Evolutionary conservation across 2,329 filamentous ascomycete genomes (phyloP), one percentile per base, ranked within the genome.

Genomic region (Penicillium brasilianum): DNA sequence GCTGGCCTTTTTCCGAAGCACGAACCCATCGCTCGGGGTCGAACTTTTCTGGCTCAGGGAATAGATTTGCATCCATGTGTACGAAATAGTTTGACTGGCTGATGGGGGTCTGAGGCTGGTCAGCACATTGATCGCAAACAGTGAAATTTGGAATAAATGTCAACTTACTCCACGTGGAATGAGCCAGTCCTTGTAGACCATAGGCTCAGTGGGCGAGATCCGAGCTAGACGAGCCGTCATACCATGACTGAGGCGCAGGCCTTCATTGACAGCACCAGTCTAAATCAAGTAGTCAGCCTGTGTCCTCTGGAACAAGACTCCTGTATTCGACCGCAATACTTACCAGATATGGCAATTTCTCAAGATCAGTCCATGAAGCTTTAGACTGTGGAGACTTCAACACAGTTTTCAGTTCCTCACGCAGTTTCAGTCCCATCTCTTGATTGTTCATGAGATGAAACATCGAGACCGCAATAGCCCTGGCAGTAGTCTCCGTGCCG

Each of bases 291-390:
- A 20, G 44, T 8, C 2, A 32, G 18, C 25, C 16, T 46, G 2
- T 10, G 7, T 6, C 13, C 1, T 9, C 18, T 4, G 13, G 18
- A 14, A 1, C 4, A 3, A 44, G 25, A 8, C 0, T 13, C 8
- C 11, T 13, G 3, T 3, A 2, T 4, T 7, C 32, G 9, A 37
- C 22, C 1, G 13, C 25, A 9, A 8, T 13, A 59, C 70, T 58
- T 54, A 76, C 74, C 58, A 80, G 61, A 61, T 78, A 79, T 0
- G 77, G 77, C n/a, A 79, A 59, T 50, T 69, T 67, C 65, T 80
- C 76, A 28, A 80, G 65, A 18, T 77, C 69, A 2, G 64, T 43
- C 70, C 69, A 72, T 6, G 66, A 59, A 25, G 67, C 66, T n/a
- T 63, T 63, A 11, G 64, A 69, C 6, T 48, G 48, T 8, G 68